Percentiles rank a stretch among this genome's conserved stretches.
Conservation (phyloP, 2,329 filamentous ascomycete species). For the Sporothrix curviconia region DNA sequence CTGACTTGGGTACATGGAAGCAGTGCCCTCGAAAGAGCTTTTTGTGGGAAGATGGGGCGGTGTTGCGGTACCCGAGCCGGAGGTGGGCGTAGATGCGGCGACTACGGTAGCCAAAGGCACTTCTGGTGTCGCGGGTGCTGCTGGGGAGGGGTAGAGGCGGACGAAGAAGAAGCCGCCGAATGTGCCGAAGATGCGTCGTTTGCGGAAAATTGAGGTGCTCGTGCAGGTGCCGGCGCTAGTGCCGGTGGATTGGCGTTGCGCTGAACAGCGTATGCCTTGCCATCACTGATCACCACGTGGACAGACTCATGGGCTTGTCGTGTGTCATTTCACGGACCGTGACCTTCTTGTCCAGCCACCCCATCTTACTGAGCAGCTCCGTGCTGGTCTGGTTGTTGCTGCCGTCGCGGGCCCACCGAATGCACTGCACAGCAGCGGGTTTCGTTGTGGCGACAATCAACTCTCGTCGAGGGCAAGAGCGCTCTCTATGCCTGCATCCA, state of each 20-base stretch:
- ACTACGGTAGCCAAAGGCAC: too few species aligned
- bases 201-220: too few species aligned
- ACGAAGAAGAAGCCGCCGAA: neutral
- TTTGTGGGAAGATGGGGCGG: constrained; percentile 36
- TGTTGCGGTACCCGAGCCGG: too few species aligned
- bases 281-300: constrained; percentile 85
- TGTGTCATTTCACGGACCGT: constrained; percentile 80
- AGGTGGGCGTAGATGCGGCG: too few species aligned
- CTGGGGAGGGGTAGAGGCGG: neutral
- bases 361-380: constrained; percentile 80
- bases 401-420: constrained; percentile 84
- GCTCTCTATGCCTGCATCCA: constrained; percentile 87
- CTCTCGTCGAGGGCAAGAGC: constrained; percentile 89
- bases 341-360: constrained; percentile 73
- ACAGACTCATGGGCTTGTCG: constrained; percentile 92
- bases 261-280: constrained; percentile 85
- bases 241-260: constrained; percentile 33
- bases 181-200: too few species aligned
- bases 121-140: too few species aligned
- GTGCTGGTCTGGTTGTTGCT: constrained; percentile 80
- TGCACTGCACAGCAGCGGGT: constrained; percentile 92
- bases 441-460: constrained; percentile 85
- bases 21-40: constrained; percentile 83
- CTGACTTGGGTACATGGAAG: constrained; percentile 67
- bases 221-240: too few species aligned